Evolutionary conservation across 495 filamentous ascomycete species (phyloP), one percentile per base, ranked within the genome.

Genomic region (Pseudomonodictys pantanalensis): DNA sequence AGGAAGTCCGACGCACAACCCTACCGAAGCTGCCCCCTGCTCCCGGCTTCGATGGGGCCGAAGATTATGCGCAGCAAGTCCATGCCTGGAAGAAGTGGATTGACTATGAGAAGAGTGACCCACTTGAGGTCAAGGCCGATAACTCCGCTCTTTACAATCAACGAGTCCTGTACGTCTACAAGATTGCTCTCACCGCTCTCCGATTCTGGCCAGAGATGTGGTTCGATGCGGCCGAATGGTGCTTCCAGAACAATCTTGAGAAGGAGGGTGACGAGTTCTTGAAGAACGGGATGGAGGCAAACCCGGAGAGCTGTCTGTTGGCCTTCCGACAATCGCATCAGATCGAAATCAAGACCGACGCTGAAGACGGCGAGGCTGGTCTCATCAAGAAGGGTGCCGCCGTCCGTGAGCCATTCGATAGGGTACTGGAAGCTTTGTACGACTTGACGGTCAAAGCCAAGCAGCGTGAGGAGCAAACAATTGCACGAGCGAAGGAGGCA

Each of bases 161-260:
- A 53, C 86, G 93, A 22, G 81, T 97, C 53, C 67, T 96, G 23
- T 93, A 92, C 72, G 87, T 89, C 56, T 97, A 95, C 77, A 92
- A 92, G 74, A 92, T 96, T 70, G 89, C 93, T 26, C 76, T 93
- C 33, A 97, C 97, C 91, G 87, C 91, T 8, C 75, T 98, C 58
- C 81, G 90, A 52, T 98, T 96, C 69, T 89, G 91, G 79, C 93
- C 95, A 2, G 89, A 92, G 69, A 83, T 97, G 61, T 98, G 93
- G 93, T 92, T 88, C 62, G 91, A 96, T 45, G 93, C 92, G 2
- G 88, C 91, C 11, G 88, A 96, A 56, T 98, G 92, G 78, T 96
- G 91, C 73, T 89, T 91, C 68, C 76, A 84, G 47, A 91, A 95
- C 68, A 82, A 82, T 49, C 71, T 85, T 75, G 83, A 81, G 33